Conservation (phyloP, 495 filamentous ascomycete genomes). For the Penicillium samsonianum region DNA sequence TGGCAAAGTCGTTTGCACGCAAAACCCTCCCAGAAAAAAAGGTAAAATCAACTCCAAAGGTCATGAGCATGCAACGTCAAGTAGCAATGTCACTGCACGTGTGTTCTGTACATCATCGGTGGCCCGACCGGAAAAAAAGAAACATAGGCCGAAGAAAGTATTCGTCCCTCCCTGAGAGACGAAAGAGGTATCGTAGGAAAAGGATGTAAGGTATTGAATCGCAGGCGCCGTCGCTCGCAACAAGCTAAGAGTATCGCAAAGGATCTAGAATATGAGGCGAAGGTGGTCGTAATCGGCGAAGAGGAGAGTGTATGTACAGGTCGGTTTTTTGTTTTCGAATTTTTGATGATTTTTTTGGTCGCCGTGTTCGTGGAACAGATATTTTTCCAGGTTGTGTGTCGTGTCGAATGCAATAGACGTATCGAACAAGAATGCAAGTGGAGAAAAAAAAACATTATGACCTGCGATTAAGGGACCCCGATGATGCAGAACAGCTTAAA, state of each 20-base stretch:
- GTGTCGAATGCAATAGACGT: slow-evolving; percentile 39
- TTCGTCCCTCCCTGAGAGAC: slow-evolving; percentile 47
- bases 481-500: slow-evolving; percentile 45
- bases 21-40: slow-evolving; percentile 27
- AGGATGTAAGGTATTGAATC: slow-evolving; percentile 45
- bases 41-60: slow-evolving; percentile 41
- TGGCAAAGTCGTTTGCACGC: slow-evolving; percentile 37
- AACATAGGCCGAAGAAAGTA: slow-evolving; percentile 28
- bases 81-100: slow-evolving; percentile 41
- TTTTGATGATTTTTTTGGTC: slow-evolving; percentile 29
- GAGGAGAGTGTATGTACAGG: slow-evolving; percentile 41
- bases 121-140: slow-evolving; percentile 33
- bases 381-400: slow-evolving; percentile 32
- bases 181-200: slow-evolving; percentile 44
- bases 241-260: slow-evolving; percentile 44
- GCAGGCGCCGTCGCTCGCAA: slow-evolving; percentile 53
- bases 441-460: slow-evolving; percentile 36
- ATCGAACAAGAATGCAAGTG: slow-evolving; percentile 34
- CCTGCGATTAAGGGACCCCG: slow-evolving; percentile 44
- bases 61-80: slow-evolving; percentile 39
- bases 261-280: slow-evolving; percentile 43
- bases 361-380: slow-evolving; percentile 34
- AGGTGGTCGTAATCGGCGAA: slow-evolving; percentile 41
- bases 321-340: slow-evolving; percentile 36
- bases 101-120: slow-evolving; percentile 51